Base-by-base conservation (phyloP, 2,329 filamentous ascomycete species). In the Epichloe brachyelytri region DNA sequence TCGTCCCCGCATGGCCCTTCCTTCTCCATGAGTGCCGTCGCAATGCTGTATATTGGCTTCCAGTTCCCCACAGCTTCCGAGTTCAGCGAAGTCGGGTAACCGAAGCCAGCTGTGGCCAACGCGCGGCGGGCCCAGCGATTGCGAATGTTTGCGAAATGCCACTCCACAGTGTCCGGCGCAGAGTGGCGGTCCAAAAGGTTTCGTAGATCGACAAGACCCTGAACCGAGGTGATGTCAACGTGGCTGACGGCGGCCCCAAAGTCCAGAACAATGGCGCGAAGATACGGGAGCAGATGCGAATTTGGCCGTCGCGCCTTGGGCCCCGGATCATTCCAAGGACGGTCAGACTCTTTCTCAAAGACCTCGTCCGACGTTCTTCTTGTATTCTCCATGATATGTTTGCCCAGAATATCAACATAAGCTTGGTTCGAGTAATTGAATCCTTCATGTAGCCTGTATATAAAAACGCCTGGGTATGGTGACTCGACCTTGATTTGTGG, bases 51-150 rank as follows among this genome's bases (percentile, higher is more conserved):
- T 12, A 65, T 59, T 1, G 63, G 62, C 2, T 56, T 59, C 66
- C 66, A 69, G n/a, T 58, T 58, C 2, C 54, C 54, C 2, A 67
- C 46, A 2, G 59, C 56, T 2, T 59, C 56, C 1, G 55, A 52
- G n/a, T 64, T 63, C 17, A 61, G 55, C 10, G 60, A 53, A 0
- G 59, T 61, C 1, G 65, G 72, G 50, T 67, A 73, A 0, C 79
- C 79, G 53, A 82, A 82, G 0, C 79, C 79, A 0, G 74, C 75
- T 0, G 69, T 69, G 1, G 76, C 71, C 0, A 82, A 71, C 0
- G 78, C 76, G 3, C 77, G 72, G 30, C 76, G 72, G 5, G 76
- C 73, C 79, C 78, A 82, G 8, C 72, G 71, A 58, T 78, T 79
- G 52, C 66, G 66, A 7, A 81, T 66, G 40, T 71, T 70, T 1